Evolutionary conservation across 2,329 filamentous ascomycete species (phyloP), one percentile per base, ranked within the genome.

Genomic region (Byssoonygena ceratinophila): DNA sequence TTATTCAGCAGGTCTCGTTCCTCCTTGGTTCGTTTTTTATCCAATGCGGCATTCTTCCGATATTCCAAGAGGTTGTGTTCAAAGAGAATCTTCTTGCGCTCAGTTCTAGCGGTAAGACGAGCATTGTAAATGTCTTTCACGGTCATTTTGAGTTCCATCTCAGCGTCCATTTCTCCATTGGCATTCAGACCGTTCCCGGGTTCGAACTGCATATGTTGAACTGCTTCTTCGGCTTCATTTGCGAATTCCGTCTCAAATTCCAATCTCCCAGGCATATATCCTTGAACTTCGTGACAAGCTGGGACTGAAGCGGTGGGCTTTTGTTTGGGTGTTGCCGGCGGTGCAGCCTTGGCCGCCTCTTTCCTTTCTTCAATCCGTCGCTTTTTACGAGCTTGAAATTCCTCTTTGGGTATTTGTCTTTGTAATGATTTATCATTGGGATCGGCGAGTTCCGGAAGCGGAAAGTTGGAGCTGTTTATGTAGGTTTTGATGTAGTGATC

Each of bases 121-220:
- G 85, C 84, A 64, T 98, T 98, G 75, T 98, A 98, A 47, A 98
- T 94, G 59, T 95, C 89, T 82, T 98, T 96, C 18, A 98, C 89
- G 0, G 89, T 95, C 72, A 97, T 82, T 75, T 98, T 98, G 43
- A 98, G 78, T 58, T 96, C 90, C 78, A 95, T 94, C 68, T 98
- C 92, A 0, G 92, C 89, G 61, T 98, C 92, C 54, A 94, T 75
- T 64, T 94, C 84, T 56, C 87, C 85, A 0, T 89, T 95, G 0
- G 85, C 83, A 63, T 95, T 94, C 59, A 94, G 76, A 53, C 92
- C 92, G 69, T 96, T 91, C 23, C 92, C 92, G 0, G 92, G 91
- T 53, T 97, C 91, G 63, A 98, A 98, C 58, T 94, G 86, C 90
- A 98, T 97, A 58, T 94, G 83, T 67, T 98, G 92, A 1, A 98